phyloP scores from a whole-genome alignment of 371 early-diverging fungal species.

The Mortierella polycephala region DNA sequence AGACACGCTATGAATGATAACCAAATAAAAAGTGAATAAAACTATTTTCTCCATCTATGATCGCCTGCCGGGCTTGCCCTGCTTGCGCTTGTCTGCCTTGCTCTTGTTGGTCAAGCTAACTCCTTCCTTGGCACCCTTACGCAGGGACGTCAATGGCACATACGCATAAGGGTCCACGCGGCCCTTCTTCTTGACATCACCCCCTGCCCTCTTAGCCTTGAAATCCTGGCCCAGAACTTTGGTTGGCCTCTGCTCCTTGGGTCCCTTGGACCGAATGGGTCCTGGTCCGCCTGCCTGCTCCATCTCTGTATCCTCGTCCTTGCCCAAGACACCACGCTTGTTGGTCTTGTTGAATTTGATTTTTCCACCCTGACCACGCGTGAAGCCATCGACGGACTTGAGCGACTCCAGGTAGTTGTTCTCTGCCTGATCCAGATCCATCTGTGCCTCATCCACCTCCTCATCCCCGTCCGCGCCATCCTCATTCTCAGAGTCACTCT shows the following conservation, averaged over 20 bases:
- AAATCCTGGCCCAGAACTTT: constrained; percentile 64
- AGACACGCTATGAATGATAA: too few relatives aligned
- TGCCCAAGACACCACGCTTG: constrained; percentile 62
- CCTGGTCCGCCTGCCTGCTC: constrained; percentile 48
- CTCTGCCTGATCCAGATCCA: constrained; percentile 64
- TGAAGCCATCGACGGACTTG: constrained; percentile 85
- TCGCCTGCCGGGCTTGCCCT: constrained; percentile 44
- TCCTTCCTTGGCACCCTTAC: constrained; percentile 51
- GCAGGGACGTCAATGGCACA: constrained; percentile 78
- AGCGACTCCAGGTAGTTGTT: constrained; percentile 89
- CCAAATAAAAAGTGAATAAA: too few relatives aligned
- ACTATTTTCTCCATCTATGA: constrained; percentile 5
- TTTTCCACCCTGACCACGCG: constrained; percentile 81
- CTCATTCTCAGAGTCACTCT: constrained; percentile 59
- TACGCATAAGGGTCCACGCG: constrained; percentile 96
- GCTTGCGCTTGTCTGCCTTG: constrained; percentile 52
- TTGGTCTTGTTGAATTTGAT: constrained; percentile 89
- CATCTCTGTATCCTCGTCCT: constrained; percentile 67
- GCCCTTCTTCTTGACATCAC: constrained; percentile 91
- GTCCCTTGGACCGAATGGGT: constrained; percentile 49
- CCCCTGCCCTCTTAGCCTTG: constrained; percentile 83
- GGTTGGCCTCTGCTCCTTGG: constrained; percentile 31
- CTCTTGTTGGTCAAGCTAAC: constrained; percentile 52
- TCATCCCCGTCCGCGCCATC: constrained; percentile 42
- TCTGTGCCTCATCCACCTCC: constrained; percentile 58